Conservation (phyloP, 495 filamentous ascomycete species). For the Cetradonia linearis region DNA sequence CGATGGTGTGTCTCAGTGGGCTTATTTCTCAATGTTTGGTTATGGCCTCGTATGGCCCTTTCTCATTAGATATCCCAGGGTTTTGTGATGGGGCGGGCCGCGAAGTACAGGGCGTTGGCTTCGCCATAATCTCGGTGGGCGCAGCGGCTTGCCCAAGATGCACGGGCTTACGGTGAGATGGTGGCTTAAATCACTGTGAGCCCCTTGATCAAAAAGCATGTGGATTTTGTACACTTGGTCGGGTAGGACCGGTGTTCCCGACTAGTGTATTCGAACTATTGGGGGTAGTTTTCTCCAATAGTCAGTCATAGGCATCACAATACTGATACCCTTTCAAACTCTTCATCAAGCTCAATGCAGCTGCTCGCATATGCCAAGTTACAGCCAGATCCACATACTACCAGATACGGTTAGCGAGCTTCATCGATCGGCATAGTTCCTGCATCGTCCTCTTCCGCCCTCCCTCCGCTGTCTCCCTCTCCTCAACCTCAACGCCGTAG, state of each 20-base stretch:
- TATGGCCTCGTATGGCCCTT: neutral
- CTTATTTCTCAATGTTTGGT: neutral
- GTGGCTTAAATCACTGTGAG: neutral
- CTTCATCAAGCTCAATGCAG: neutral
- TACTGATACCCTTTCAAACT: neutral
- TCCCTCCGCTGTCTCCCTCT: neutral
- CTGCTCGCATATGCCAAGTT: neutral
- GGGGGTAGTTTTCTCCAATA: neutral
- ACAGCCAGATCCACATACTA: neutral
- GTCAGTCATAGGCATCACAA: neutral
- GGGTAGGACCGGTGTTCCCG: neutral
- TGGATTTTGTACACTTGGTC: neutral
- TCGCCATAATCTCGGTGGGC: neutral
- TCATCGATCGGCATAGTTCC: neutral
- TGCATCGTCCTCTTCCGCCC: neutral
- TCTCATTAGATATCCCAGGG: slow-evolving; percentile 13
- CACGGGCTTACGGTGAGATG: neutral
- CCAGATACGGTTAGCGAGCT: slow-evolving; percentile 2
- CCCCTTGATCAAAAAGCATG: neutral
- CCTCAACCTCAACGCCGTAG: neutral
- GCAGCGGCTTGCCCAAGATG: neutral
- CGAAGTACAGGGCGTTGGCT: slow-evolving; percentile 1
- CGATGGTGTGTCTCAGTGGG: neutral
- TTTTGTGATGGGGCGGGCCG: neutral
- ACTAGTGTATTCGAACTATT: neutral